Percentiles rank a stretch among this genome's conserved stretches.
Evolutionary conservation across 78 protist species (phyloP).

Genomic region (Dictyostelium purpureum): DNA sequence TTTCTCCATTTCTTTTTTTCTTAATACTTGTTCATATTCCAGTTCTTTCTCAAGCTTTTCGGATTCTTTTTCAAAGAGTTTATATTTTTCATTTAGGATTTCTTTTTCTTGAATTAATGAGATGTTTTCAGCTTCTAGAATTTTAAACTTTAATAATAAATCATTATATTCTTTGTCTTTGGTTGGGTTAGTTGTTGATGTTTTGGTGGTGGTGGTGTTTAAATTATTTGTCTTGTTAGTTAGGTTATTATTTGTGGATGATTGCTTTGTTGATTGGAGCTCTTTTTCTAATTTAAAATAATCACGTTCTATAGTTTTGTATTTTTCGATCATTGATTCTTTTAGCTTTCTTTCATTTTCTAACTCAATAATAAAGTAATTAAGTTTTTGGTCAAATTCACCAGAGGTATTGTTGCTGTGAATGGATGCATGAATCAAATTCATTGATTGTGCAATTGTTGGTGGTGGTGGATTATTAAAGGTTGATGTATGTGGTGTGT

Average conservation of each 20-base stretch:
- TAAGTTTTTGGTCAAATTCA: not conserved
- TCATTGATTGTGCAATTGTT: not conserved
- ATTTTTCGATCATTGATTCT: not conserved
- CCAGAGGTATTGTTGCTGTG: not conserved
- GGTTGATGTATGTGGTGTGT: not conserved
- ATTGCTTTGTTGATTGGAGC: not conserved
- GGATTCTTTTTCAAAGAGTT: constrained; percentile 31
- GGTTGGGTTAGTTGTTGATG: too few relatives aligned
- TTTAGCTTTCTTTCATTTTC: constrained; percentile 43
- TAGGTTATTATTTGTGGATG: not conserved
- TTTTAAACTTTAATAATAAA: not conserved
- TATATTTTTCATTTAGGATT: constrained; percentile 16
- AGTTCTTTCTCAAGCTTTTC: constrained; percentile 60
- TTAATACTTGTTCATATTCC: constrained; percentile 47
- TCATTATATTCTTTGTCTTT: too few relatives aligned
- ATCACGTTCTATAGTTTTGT: not conserved
- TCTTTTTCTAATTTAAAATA: not conserved
- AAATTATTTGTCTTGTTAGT: not conserved
- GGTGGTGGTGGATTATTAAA: not conserved
- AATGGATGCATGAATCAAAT: not conserved
- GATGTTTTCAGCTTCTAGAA: constrained; percentile 28
- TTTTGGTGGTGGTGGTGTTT: too few relatives aligned
- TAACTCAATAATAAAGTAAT: not conserved
- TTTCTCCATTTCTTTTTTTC: constrained; percentile 24
- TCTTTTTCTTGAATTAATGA: constrained; percentile 33